phyloP scores from a whole-genome alignment of 495 filamentous ascomycete species.

The Aspergillus sclerotioniger region DNA sequence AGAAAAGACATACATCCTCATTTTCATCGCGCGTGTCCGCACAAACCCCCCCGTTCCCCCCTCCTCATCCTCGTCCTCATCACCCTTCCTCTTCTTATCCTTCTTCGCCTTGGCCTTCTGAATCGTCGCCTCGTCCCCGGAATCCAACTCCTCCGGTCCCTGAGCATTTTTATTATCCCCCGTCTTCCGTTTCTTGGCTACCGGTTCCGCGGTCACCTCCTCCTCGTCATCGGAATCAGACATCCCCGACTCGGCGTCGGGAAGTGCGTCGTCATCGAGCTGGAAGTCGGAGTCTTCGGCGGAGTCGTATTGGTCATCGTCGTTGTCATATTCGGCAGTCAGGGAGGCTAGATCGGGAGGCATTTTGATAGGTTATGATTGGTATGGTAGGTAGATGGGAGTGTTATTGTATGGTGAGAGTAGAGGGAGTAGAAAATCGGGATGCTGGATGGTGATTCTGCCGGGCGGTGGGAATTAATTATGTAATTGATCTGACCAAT shows the following conservation, averaged over 20 bases:
- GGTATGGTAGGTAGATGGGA: background rate
- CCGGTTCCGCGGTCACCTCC: constrained; percentile 27
- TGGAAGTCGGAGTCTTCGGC: constrained; percentile 75
- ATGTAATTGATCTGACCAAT: constrained; percentile 6
- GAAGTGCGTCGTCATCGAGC: constrained; percentile 53
- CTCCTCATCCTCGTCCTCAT: constrained; percentile 52
- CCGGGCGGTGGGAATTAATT: constrained; percentile 9
- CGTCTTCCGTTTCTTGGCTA: constrained; percentile 43
- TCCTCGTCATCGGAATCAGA: constrained; percentile 27
- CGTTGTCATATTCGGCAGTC: constrained; percentile 26
- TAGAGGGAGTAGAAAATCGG: background rate
- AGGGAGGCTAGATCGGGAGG: constrained; percentile 21
- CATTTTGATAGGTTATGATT: constrained; percentile 21
- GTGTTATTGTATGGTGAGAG: background rate
- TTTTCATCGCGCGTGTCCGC: constrained; percentile 74
- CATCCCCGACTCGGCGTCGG: constrained; percentile 33
- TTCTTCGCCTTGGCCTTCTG: constrained; percentile 55
- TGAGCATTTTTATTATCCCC: constrained; percentile 25
- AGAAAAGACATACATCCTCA: constrained; percentile 45
- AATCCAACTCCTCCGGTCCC: constrained; percentile 48
- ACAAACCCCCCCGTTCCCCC: constrained; percentile 77
- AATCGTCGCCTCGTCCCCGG: constrained; percentile 80
- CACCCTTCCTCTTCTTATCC: constrained; percentile 46
- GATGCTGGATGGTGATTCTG: constrained; percentile 8
- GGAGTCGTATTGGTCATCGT: constrained; percentile 65